These are phyloP conservation scores for Yamadazyma akitaensis DNA, from an alignment of 805 yeast species.

Conservation along the genomic window DNA sequence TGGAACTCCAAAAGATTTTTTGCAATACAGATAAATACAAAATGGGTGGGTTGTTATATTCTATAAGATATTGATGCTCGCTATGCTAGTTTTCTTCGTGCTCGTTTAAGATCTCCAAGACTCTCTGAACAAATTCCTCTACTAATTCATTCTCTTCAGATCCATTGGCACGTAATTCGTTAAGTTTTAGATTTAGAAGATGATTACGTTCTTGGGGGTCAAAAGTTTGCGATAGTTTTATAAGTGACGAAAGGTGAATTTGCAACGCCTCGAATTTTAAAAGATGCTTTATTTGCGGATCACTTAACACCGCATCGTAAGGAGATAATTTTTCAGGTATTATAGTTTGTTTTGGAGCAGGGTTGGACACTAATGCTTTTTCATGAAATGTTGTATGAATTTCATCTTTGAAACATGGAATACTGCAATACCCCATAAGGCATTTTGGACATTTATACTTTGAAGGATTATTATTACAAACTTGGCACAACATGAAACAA, in stretches of 20 bases:
- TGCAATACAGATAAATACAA: too few species aligned
- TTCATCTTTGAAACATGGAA: constrained; percentile 56
- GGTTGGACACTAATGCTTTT: neutral
- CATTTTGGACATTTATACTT: constrained; percentile 62
- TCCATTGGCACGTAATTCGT: constrained; percentile 62
- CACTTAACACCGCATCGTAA: constrained; percentile 27
- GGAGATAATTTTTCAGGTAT: constrained; percentile 13
- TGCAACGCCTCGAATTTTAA: constrained; percentile 53
- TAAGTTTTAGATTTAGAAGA: constrained; percentile 59
- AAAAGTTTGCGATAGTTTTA: constrained; percentile 15
- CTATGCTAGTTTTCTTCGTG: neutral
- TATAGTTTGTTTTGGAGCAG: neutral
- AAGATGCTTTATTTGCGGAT: constrained; percentile 42
- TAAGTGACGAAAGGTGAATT: constrained; percentile 50
- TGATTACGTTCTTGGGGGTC: constrained; percentile 50
- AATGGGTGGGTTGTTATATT: neutral
- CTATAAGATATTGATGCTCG: neutral
- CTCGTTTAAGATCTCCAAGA: constrained; percentile 19
- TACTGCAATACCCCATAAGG: constrained; percentile 47
- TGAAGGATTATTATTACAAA: constrained; percentile 35
- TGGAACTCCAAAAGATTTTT: too few species aligned
- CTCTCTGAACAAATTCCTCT: constrained; percentile 60
- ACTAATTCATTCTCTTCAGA: constrained; percentile 61
- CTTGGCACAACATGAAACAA: constrained; percentile 26
- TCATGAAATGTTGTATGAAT: constrained; percentile 28